A percentile compares a stretch with the other conserved stretches of the same genome.
Evolutionary conservation across 23 red algal genomes (phyloP).

Genomic region (Gracilariopsis chorda): DNA sequence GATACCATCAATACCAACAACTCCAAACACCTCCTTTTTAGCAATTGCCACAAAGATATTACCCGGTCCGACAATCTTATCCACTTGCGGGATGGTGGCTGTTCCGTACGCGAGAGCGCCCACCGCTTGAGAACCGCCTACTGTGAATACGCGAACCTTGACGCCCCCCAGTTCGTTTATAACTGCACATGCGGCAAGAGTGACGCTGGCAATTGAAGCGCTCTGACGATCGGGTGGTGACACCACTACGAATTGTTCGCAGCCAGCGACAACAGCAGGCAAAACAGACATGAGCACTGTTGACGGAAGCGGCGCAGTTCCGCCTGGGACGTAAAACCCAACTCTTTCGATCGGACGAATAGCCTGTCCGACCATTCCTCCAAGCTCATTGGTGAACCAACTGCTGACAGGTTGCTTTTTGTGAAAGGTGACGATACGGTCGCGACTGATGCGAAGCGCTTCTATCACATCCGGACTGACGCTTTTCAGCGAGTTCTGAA

Average conservation of each 20-base stretch:
- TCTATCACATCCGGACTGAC: constrained; percentile 28
- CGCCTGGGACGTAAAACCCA: constrained; percentile 98
- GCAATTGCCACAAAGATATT: constrained; percentile 96
- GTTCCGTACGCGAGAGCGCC: constrained; percentile 96
- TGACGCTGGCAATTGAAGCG: constrained; percentile 47
- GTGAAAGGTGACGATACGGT: constrained; percentile 80
- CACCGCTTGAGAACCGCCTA: constrained; percentile 96
- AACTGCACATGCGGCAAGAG: constrained; percentile 61
- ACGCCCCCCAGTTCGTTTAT: constrained; percentile 69
- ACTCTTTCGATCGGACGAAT: constrained; percentile 88
- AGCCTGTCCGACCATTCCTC: constrained; percentile 80
- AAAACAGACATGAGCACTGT: constrained; percentile 91
- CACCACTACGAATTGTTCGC: constrained; percentile 65
- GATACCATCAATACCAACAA: constrained; percentile 89
- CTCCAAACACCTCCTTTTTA: constrained; percentile 83
- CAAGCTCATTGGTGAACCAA: constrained; percentile 87
- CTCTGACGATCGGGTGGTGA: constrained; percentile 69
- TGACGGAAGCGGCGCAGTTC: constrained; percentile 91
- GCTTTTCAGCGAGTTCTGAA: constrained; percentile 9
- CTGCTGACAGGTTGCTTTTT: constrained; percentile 70
- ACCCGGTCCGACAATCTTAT: constrained; percentile 98
- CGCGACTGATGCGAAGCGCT: constrained; percentile 51
- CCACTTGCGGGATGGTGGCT: constrained; percentile 80
- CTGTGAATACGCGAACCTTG: constrained; percentile 70
- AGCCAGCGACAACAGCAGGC: constrained; percentile 89